Evolutionary conservation across 352 stramenopile species (phyloP), one percentile per base, ranked within the genome.

Genomic region (Hyaloperonospora arabidopsidis): DNA sequence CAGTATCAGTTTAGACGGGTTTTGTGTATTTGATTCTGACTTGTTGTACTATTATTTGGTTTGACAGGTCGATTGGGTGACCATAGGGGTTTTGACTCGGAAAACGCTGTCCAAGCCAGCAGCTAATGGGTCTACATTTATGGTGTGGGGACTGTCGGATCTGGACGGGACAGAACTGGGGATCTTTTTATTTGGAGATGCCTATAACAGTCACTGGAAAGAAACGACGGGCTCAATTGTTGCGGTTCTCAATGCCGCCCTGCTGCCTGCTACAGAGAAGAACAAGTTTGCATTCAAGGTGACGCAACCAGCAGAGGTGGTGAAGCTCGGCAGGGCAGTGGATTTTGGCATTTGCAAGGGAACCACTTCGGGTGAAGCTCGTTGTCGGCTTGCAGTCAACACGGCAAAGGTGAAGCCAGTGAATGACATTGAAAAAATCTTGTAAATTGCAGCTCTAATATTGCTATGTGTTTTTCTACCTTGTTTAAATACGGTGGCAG

Each of bases 291-390:
- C 83, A 23, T 84, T 93, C 54, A 89, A 88, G 52, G 70, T 78
- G 8, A 66, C 70, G n/a, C 68, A 76, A 22, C 38, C 65, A 5
- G 57, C 74, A 14, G 73, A 91, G 39, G 45, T 93, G 29, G 79
- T 89, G 17, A 70, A 70, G 51, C 63, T 93, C 7, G 83, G 83
- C 8, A 67, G 54, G 1, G 70, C 79, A 0, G 52, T 84, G 23
- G 83, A 93, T 61, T 93, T 82, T 53, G 83, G 79, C 8, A 83
- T 89, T 35, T 93, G 83, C 59, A 89, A 89, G 44, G 78, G 78
- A 51, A 82, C 66, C 34, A 89, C 64, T 0, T 67, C 63, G 10
- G 61, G 59, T 47, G 80, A 89, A 54, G 61, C 67, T 25, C 78
- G 79, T 1, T 93, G 83, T 41, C 74, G 74, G 11, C 71, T 89